Conservation (phyloP, 1,139 yeast genomes). For the Candida sp. region DNA sequence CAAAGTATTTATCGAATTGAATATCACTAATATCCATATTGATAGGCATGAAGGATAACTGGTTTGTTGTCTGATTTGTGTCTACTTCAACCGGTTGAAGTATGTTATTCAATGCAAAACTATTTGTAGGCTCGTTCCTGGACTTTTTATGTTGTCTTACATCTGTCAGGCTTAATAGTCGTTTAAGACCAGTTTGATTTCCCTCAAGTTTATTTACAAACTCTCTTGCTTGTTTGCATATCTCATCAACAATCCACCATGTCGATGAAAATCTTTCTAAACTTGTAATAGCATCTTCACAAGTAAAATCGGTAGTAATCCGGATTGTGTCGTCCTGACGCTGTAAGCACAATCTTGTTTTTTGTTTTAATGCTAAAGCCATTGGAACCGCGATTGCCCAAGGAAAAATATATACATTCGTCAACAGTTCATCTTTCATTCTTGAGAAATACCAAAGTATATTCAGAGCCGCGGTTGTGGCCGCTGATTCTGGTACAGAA, state of each 20-base stretch:
- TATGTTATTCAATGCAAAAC: neutral
- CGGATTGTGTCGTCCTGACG: constrained; percentile 4
- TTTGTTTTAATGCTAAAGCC: constrained; percentile 13
- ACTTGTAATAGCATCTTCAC: constrained; percentile 17
- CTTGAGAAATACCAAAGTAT: constrained; percentile 21
- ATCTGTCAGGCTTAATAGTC: neutral
- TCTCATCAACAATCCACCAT: constrained; percentile 32
- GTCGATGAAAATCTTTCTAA: constrained; percentile 18
- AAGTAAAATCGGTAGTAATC: constrained; percentile 5
- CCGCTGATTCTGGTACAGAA: constrained; percentile 18
- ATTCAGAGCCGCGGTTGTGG: constrained; percentile 22
- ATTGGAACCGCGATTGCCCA: constrained; percentile 21
- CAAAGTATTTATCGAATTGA: constrained; percentile 23
- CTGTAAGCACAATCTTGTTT: constrained; percentile 8
- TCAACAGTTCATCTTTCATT: constrained; percentile 15
- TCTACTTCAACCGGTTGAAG: neutral
- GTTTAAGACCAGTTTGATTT: constrained; percentile 5
- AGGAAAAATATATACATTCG: constrained; percentile 25
- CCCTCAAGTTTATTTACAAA: constrained; percentile 16
- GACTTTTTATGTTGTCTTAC: neutral
- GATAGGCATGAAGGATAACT: neutral
- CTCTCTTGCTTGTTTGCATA: constrained; percentile 19
- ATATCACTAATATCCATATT: constrained; percentile 5
- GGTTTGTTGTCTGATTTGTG: neutral
- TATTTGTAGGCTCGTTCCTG: neutral